A percentile compares a stretch with the other conserved stretches of the same genome.
These are phyloP conservation scores for Crithidia acanthocephali DNA, from an alignment of 208 protist species.

Conservation along the genomic window DNA sequence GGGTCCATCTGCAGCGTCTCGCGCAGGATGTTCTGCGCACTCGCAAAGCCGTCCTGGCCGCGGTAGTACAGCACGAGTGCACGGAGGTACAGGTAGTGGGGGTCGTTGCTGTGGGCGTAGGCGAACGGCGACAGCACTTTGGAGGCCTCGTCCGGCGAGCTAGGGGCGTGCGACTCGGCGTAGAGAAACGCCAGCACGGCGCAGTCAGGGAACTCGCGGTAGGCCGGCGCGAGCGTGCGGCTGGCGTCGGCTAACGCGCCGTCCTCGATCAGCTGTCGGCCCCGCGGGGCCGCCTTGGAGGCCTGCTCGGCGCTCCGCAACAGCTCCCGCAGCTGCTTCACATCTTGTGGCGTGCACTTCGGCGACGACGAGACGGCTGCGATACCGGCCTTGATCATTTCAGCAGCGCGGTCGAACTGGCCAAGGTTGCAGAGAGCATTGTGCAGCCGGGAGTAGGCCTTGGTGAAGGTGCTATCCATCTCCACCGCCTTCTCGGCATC, in stretches of 20 bases:
- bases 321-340: slow-evolving; percentile 55
- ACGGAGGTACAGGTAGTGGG: slow-evolving; percentile 73
- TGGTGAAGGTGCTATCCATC: slow-evolving; percentile 78
- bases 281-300: slow-evolving; percentile 38
- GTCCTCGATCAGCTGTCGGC: slow-evolving; percentile 42
- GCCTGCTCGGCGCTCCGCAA: slow-evolving; percentile 52
- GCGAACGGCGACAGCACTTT: slow-evolving; percentile 54
- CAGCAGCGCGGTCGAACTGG: slow-evolving; percentile 58
- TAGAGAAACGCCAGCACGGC: slow-evolving; percentile 61
- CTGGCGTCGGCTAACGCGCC: slow-evolving; percentile 41
- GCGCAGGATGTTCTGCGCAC: slow-evolving; percentile 66
- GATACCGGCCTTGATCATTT: slow-evolving; percentile 36
- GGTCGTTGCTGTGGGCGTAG: slow-evolving; percentile 51
- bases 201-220: slow-evolving; percentile 69
- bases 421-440: slow-evolving; percentile 81
- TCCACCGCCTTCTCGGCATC: slow-evolving; percentile 81
- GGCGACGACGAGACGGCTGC: slow-evolving; percentile 22
- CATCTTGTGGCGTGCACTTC: slow-evolving; percentile 40
- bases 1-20: slow-evolving; percentile 78
- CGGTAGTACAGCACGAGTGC: slow-evolving; percentile 73
- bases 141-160: slow-evolving; percentile 59
- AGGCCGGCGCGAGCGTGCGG: slow-evolving; percentile 31
- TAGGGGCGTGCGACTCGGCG: slow-evolving; percentile 54
- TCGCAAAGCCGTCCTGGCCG: slow-evolving; percentile 68
- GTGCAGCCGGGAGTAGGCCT: slow-evolving; percentile 89